Conservation (phyloP, 305 asterid species). For the Solanum hybrid region DNA sequence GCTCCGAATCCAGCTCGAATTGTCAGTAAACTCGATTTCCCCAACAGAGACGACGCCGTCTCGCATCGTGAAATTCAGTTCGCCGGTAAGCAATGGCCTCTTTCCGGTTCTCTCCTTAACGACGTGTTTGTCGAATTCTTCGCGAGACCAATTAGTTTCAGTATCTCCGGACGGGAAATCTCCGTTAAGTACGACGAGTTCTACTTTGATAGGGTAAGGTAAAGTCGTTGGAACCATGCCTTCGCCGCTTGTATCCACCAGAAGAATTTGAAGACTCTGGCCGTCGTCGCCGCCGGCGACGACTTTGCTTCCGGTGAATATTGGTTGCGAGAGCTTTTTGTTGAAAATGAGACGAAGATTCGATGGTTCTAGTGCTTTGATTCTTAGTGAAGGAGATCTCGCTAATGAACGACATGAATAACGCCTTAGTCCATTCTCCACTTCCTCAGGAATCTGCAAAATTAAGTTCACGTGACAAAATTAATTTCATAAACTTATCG, state of each 20-base stretch:
- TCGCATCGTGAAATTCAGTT: conserved; percentile 32
- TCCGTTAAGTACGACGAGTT: conserved; percentile 57
- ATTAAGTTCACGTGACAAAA: background rate
- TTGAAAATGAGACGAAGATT: conserved; percentile 27
- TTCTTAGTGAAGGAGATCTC: conserved; percentile 30
- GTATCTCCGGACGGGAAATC: conserved; percentile 30
- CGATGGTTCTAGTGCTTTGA: conserved; percentile 22
- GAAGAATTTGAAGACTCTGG: conserved; percentile 35
- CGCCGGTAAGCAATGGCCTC: conserved; percentile 60
- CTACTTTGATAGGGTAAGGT: conserved; percentile 29
- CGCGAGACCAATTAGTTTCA: conserved; percentile 24
- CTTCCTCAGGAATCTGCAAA: conserved; percentile 54
- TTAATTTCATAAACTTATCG: background rate
- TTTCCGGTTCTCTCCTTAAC: conserved; percentile 54
- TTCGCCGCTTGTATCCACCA: conserved; percentile 14
- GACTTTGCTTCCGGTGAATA: conserved; percentile 56
- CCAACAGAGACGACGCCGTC: conserved; percentile 44
- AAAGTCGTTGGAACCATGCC: conserved; percentile 14
- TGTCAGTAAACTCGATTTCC: conserved; percentile 56
- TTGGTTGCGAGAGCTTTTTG: conserved; percentile 28
- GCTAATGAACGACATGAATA: conserved; percentile 18
- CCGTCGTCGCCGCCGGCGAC: conserved; percentile 19
- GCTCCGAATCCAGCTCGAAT: conserved; percentile 72
- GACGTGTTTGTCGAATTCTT: conserved; percentile 29
- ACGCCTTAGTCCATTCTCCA: conserved; percentile 39